Conservation (phyloP, 768 basidiomycete genomes). For the Hortiboletus campestris region DNA sequence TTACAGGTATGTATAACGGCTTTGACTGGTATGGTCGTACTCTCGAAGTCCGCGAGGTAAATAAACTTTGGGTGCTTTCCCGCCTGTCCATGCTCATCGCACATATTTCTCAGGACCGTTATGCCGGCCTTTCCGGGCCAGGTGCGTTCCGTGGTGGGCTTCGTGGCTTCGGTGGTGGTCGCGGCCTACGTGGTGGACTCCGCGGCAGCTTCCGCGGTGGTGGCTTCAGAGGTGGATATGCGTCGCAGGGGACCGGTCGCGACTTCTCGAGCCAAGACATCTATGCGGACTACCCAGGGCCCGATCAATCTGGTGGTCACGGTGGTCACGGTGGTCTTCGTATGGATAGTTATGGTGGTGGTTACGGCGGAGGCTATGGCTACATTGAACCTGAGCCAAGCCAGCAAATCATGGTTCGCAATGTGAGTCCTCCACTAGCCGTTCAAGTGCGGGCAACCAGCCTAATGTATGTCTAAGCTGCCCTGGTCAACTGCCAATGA, state of each 20-base stretch:
- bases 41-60: slow-evolving; percentile 92
- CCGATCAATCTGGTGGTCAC: slow-evolving; percentile 56
- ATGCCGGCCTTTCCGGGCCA: slow-evolving; percentile 77
- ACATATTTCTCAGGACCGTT: slow-evolving; percentile 66
- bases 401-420: slow-evolving; percentile 97
- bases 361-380: slow-evolving; percentile 38
- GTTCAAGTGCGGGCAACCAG: neutral
- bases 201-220: slow-evolving; percentile 52
- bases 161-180: slow-evolving; percentile 46
- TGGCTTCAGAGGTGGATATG: slow-evolving; percentile 56
- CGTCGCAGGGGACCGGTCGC: slow-evolving; percentile 47
- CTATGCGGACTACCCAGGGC: slow-evolving; percentile 91
- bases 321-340: slow-evolving; percentile 34
- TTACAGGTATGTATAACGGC: slow-evolving; percentile 89
- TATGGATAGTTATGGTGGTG: slow-evolving; percentile 38
- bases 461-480: slow-evolving; percentile 48
- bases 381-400: slow-evolving; percentile 76
- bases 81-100: neutral
- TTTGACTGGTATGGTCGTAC: slow-evolving; percentile 97
- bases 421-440: slow-evolving; percentile 59
- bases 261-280: slow-evolving; percentile 86
- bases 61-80: slow-evolving; percentile 9
- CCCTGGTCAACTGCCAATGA: slow-evolving; percentile 99
- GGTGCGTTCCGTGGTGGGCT: slow-evolving; percentile 56
- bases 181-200: slow-evolving; percentile 18